Evolutionary conservation across 2,329 filamentous ascomycete genomes (phyloP).

Genomic region (Diatrype stigma): DNA sequence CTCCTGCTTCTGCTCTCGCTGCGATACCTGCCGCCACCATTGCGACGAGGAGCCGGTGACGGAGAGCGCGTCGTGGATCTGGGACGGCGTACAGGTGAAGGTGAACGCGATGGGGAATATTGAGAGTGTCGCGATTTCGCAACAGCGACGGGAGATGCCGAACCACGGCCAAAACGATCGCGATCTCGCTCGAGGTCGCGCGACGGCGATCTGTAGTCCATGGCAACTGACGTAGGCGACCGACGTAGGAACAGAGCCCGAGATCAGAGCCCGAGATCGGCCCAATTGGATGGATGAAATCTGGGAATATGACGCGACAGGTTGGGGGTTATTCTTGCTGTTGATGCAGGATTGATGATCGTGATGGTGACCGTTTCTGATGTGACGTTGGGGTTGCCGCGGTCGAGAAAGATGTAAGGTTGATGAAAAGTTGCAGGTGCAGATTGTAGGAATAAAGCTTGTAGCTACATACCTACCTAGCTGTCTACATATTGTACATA

Average conservation of each 20-base stretch:
- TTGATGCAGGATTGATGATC: not conserved
- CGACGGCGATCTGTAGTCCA: slow-evolving; percentile 29
- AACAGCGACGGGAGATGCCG: slow-evolving; percentile 30
- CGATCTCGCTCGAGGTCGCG: slow-evolving; percentile 16
- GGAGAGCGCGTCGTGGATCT: slow-evolving; percentile 25
- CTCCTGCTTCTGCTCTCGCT: slow-evolving; percentile 16
- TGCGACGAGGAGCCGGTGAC: slow-evolving; percentile 29
- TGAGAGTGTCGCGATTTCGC: slow-evolving; percentile 35
- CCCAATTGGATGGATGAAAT: too few relatives aligned
- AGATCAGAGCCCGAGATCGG: too few relatives aligned
- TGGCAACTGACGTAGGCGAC: slow-evolving; percentile 3
- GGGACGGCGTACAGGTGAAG: slow-evolving; percentile 24
- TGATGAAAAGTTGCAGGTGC: too few relatives aligned
- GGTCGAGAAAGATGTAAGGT: too few relatives aligned
- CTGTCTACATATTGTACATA: too few relatives aligned
- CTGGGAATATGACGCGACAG: too few relatives aligned
- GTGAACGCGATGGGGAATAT: slow-evolving; percentile 34
- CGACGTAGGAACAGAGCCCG: too few relatives aligned
- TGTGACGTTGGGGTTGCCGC: too few relatives aligned
- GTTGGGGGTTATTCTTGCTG: not conserved
- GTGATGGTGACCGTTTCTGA: too few relatives aligned
- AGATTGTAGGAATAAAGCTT: too few relatives aligned
- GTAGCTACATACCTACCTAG: too few relatives aligned
- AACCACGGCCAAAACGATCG: slow-evolving; percentile 7
- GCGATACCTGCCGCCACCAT: slow-evolving; percentile 31